Conservation (phyloP, 192 early-diverging fungal genomes). For the Entomortierella beljakovae region DNA sequence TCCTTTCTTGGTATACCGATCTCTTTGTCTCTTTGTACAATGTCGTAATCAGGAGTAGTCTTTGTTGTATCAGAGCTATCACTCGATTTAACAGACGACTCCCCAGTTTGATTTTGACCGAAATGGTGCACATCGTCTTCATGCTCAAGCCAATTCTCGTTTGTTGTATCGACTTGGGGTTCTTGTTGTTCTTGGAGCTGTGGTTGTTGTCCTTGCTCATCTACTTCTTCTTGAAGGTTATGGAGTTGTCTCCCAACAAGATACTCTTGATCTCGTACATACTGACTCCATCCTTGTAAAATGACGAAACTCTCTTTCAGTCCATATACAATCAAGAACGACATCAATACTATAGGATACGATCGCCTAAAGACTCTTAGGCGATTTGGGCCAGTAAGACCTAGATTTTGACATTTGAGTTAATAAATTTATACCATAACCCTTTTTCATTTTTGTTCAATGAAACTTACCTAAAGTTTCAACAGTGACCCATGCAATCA, state of each 20-base stretch:
- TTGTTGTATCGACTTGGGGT: not conserved
- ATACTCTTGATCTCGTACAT: slow-evolving; percentile 50
- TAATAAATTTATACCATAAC: not conserved
- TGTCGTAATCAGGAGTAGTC: not conserved
- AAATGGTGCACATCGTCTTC: not conserved
- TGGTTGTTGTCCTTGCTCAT: not conserved
- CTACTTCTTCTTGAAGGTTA: slow-evolving; percentile 23
- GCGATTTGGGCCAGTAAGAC: not conserved
- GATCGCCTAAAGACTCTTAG: slow-evolving; percentile 10
- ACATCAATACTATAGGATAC: slow-evolving; percentile 9
- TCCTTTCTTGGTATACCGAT: not conserved
- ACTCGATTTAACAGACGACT: not conserved
- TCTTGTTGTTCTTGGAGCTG: not conserved
- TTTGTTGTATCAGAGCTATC: not conserved
- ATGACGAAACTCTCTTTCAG: slow-evolving; percentile 15
- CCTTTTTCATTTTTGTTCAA: not conserved
- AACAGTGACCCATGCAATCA: slow-evolving; percentile 4
- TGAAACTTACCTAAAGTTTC: slow-evolving; percentile 8
- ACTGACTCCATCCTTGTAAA: slow-evolving; percentile 33
- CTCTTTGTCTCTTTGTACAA: not conserved
- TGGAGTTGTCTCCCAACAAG: slow-evolving; percentile 47
- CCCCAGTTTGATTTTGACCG: not conserved
- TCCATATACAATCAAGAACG: slow-evolving; percentile 13
- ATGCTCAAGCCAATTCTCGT: not conserved
- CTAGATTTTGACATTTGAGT: not conserved